Conservation (phyloP, 805 yeast species). For the Isabelozyma rhagii region DNA sequence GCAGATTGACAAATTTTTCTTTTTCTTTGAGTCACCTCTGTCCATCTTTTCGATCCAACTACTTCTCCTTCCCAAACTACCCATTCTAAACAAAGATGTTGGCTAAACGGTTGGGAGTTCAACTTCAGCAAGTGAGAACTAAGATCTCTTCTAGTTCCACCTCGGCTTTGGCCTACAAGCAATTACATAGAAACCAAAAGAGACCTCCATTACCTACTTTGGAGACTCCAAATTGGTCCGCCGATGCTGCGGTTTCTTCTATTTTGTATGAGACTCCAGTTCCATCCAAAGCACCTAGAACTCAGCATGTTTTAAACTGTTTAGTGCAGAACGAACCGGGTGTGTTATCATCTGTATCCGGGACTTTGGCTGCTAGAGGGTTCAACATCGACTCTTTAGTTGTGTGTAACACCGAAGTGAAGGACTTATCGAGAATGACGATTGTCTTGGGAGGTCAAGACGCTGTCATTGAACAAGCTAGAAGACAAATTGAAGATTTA, state of each 20-base stretch:
- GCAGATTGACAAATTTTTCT: background rate
- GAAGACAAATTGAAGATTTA: constrained; percentile 95
- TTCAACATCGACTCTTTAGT: constrained; percentile 97
- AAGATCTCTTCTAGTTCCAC: constrained; percentile 60
- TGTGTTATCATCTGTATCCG: constrained; percentile 88
- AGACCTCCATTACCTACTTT: constrained; percentile 91
- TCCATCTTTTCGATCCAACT: background rate
- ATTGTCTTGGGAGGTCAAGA: constrained; percentile 92
- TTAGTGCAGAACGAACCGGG: constrained; percentile 99
- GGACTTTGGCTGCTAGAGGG: constrained; percentile 96
- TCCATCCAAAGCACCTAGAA: constrained; percentile 57
- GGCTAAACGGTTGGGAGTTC: background rate
- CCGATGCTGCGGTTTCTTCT: constrained; percentile 94
- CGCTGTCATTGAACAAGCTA: constrained; percentile 94
- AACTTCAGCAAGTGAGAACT: constrained; percentile 8
- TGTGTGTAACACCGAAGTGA: constrained; percentile 94
- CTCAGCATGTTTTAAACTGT: constrained; percentile 91
- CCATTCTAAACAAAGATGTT: background rate
- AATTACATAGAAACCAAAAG: constrained; percentile 78
- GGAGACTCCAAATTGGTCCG: constrained; percentile 92
- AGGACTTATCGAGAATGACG: constrained; percentile 95
- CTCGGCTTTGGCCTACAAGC: constrained; percentile 91
- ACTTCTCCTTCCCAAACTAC: background rate
- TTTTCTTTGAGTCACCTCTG: background rate
- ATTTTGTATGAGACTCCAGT: constrained; percentile 89